These are phyloP conservation scores for Aspergillus fumigatus DNA, from an alignment of 2,329 filamentous ascomycete species.

Conservation along the genomic window DNA sequence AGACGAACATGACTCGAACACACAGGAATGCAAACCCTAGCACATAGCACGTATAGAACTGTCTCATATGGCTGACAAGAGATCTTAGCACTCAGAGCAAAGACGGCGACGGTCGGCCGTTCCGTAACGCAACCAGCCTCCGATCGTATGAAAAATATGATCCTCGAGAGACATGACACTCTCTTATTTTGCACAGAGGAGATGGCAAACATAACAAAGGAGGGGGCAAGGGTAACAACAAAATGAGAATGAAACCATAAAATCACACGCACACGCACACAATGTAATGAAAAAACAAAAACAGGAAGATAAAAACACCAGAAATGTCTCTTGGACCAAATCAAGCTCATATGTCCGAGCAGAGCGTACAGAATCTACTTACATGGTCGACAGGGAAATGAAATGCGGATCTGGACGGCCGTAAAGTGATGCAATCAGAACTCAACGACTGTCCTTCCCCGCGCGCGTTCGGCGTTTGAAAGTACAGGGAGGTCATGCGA, in stretches of 20 bases:
- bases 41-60: background rate
- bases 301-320: constrained; percentile 8
- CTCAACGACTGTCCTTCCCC: constrained; percentile 11
- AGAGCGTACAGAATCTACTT: constrained; percentile 19
- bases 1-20: background rate
- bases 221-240: constrained; percentile 3
- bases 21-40: background rate
- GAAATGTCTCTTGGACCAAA: constrained; percentile 9
- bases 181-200: background rate
- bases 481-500: constrained; percentile 10
- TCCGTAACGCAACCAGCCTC: constrained; percentile 8
- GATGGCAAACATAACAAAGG: constrained; percentile 2
- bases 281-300: background rate
- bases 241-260: constrained; percentile 5
- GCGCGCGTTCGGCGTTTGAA: constrained; percentile 9
- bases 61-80: constrained; percentile 11
- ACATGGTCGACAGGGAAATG: constrained; percentile 15
- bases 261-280: constrained; percentile 1
- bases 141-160: constrained; percentile 10
- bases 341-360: constrained; percentile 16
- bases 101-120: constrained; percentile 1
- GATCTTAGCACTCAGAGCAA: constrained; percentile 4
- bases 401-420: constrained; percentile 15
- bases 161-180: background rate
- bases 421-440: constrained; percentile 16